A percentile compares a stretch with the other conserved stretches of the same genome.
Evolutionary conservation across 2,329 filamentous ascomycete species (phyloP).

Genomic region (Epichloe uncinata): DNA sequence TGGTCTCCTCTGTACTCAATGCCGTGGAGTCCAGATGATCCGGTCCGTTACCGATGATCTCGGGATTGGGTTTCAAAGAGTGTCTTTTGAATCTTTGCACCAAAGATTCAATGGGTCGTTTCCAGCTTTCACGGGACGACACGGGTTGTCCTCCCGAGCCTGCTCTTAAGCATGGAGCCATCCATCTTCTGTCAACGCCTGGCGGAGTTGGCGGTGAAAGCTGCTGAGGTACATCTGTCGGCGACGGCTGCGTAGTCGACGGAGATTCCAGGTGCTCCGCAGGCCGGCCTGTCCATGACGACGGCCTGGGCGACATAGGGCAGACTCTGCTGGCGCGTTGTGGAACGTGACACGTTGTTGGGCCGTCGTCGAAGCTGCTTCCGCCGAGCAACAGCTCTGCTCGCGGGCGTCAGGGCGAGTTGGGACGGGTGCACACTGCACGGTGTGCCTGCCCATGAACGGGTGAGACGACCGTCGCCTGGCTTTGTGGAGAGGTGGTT

Average conservation of each 20-base stretch:
- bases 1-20: neutral
- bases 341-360: neutral
- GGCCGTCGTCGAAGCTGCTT: neutral
- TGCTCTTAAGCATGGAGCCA: neutral
- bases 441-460: neutral
- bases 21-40: neutral
- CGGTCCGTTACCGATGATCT: neutral
- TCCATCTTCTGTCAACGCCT: neutral
- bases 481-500: neutral
- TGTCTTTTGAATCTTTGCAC: constrained; percentile 2
- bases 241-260: neutral
- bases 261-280: neutral
- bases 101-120: constrained; percentile 5
- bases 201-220: neutral
- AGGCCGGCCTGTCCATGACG: neutral
- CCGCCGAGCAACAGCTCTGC: neutral
- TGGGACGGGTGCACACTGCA: neutral
- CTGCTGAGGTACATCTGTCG: neutral
- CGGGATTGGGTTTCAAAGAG: neutral
- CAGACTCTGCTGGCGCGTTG: neutral
- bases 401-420: neutral
- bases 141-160: too few species aligned
- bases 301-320: neutral
- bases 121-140: neutral
- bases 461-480: neutral